Conservation (phyloP, 495 filamentous ascomycete genomes). For the Usnea hakonensis region DNA sequence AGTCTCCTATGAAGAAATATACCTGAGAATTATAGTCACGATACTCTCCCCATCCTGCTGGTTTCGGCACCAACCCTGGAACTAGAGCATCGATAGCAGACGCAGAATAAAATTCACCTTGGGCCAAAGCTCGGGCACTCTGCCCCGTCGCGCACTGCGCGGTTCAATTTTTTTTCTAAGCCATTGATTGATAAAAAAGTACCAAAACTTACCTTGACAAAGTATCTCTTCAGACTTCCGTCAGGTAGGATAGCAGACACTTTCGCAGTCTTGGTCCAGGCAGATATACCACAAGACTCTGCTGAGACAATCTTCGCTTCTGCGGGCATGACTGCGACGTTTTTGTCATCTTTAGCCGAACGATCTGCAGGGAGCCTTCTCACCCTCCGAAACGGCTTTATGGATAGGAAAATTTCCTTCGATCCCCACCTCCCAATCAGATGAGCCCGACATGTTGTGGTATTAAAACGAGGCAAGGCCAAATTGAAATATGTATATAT, state of each 20-base stretch:
- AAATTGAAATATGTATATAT: background rate
- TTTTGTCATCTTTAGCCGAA: constrained; percentile 22
- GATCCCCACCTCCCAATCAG: constrained; percentile 18
- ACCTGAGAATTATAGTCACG: constrained; percentile 15
- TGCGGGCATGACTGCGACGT: constrained; percentile 24
- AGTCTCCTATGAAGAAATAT: constrained; percentile 44
- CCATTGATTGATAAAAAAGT: background rate
- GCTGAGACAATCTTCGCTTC: constrained; percentile 27
- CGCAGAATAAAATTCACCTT: constrained; percentile 23
- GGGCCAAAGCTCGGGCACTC: constrained; percentile 20
- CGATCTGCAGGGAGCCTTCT: background rate
- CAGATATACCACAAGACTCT: constrained; percentile 25
- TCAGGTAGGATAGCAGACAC: constrained; percentile 25
- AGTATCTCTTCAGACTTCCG: constrained; percentile 29
- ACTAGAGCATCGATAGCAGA: constrained; percentile 21
- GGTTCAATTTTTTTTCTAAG: constrained; percentile 3
- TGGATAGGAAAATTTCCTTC: constrained; percentile 29
- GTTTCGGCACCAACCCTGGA: constrained; percentile 18
- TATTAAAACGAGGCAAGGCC: background rate
- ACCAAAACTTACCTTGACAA: constrained; percentile 25
- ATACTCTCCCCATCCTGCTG: constrained; percentile 21
- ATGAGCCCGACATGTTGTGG: constrained; percentile 13
- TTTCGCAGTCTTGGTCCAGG: constrained; percentile 32
- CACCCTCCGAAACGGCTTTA: constrained; percentile 27
- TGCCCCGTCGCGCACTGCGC: constrained; percentile 19